Conservation (phyloP, 2,329 filamentous ascomycete genomes). For the Coccinonectria pachysandricola region DNA sequence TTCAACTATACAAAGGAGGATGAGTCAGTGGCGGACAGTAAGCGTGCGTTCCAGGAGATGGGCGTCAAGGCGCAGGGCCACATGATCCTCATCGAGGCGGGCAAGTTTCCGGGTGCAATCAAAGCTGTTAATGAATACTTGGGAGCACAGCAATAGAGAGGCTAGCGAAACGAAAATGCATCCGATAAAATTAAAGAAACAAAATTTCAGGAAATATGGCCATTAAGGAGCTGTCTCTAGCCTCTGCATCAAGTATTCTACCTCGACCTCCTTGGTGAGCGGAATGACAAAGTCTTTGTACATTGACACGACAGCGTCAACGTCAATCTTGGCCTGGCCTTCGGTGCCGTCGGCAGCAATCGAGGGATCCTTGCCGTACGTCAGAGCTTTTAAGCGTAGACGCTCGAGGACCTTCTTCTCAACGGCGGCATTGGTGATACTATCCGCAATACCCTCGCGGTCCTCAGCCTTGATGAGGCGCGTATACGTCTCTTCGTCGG, state of each 20-base stretch:
- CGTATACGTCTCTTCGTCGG: slow-evolving; percentile 72
- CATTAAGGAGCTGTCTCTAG: slow-evolving; percentile 38
- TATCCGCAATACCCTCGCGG: slow-evolving; percentile 69
- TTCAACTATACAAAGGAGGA: slow-evolving; percentile 75
- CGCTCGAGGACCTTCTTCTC: slow-evolving; percentile 87
- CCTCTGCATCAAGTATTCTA: slow-evolving; percentile 95
- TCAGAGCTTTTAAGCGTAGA: slow-evolving; percentile 77
- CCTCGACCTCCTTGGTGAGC: slow-evolving; percentile 94
- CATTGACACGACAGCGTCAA: slow-evolving; percentile 82
- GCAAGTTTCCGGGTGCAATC: slow-evolving; percentile 65
- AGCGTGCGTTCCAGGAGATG: slow-evolving; percentile 87
- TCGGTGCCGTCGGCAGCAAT: slow-evolving; percentile 41
- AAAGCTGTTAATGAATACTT: slow-evolving; percentile 69
- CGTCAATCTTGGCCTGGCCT: slow-evolving; percentile 72
- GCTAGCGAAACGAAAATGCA: no score
- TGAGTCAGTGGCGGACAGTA: slow-evolving; percentile 77
- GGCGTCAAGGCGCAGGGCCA: slow-evolving; percentile 78
- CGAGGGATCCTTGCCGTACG: slow-evolving; percentile 85
- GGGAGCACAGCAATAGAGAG: slow-evolving; percentile 35
- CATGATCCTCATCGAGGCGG: slow-evolving; percentile 76
- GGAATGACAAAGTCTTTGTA: slow-evolving; percentile 92
- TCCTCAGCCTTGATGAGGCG: slow-evolving; percentile 73
- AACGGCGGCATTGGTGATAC: slow-evolving; percentile 82
- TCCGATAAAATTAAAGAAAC: no score
- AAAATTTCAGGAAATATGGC: no score